Conservation (phyloP, 2,329 filamentous ascomycete species). For the Curvularia lunata region DNA sequence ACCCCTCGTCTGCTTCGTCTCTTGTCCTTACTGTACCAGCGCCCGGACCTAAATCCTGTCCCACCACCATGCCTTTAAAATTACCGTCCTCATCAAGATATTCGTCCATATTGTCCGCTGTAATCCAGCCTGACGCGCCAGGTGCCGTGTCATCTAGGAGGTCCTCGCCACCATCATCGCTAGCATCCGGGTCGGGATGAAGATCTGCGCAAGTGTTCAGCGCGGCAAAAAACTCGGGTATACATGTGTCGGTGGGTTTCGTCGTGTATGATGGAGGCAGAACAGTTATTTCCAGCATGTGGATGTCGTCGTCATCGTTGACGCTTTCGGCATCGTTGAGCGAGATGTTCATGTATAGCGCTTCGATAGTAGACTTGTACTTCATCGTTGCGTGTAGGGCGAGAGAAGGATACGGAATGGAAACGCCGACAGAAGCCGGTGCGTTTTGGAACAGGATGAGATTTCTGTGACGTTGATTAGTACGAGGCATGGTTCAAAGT, state of each 20-base stretch:
- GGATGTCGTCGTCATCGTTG: constrained; percentile 67
- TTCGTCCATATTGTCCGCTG: constrained; percentile 85
- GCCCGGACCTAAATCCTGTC: constrained; percentile 43
- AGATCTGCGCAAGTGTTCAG: constrained; percentile 77
- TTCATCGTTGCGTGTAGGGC: constrained; percentile 77
- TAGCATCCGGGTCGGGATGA: constrained; percentile 71
- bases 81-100: constrained; percentile 58
- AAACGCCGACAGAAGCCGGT: constrained; percentile 64
- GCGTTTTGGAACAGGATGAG: constrained; percentile 68
- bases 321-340: constrained; percentile 60
- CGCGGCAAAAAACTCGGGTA: constrained; percentile 67
- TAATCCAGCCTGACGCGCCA: constrained; percentile 83
- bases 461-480: constrained; percentile 46
- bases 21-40: constrained; percentile 47
- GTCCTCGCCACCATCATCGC: constrained; percentile 62
- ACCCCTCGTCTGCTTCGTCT: constrained; percentile 41
- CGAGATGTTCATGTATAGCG: constrained; percentile 47
- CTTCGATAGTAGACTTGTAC: constrained; percentile 47
- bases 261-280: constrained; percentile 55
- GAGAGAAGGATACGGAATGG: constrained; percentile 76
- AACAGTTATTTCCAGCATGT: constrained; percentile 71
- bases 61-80: constrained; percentile 41
- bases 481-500: not conserved
- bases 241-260: constrained; percentile 38
- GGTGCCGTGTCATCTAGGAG: constrained; percentile 63